Evolutionary conservation across 345 rosid species (phyloP), one percentile per base, ranked within the genome.

Genomic region (Linum tenue): DNA sequence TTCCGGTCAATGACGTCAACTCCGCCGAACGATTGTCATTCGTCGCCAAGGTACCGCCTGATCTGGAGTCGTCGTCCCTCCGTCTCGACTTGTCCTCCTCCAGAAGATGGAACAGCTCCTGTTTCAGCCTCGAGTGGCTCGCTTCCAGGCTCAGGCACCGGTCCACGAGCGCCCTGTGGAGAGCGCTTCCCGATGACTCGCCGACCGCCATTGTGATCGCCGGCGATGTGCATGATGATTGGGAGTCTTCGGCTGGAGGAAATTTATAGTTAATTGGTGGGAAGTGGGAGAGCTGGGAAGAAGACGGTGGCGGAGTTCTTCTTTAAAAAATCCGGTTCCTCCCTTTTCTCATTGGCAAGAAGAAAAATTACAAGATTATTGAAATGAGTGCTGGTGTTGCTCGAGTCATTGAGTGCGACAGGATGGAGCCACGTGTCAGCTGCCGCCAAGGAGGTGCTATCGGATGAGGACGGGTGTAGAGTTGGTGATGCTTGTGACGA

Each of bases 71-170:
- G 6, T 35, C 62, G 62, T 59, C 39, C 53, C 15, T 3, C 11
- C 39, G 5, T 42, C 15, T 66, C 65, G 70, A 77, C 41, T 64
- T 76, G 65, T 48, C 71, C 44, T 79, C 73, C 38, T 59, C 41
- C 69, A 56, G 55, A 31, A 85, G 67, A 64, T 79, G 84, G 31
- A 71, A 69, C 12, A 89, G 68, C 69, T 85, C 85, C 69, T 75
- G 80, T 42, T 78, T 76, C 43, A 89, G 57, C 77, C 75, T 78
- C 62, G 76, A 80, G 39, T 83, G 86, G 71, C 83, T 79, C 59
- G 70, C 82, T 75, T 87, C 91, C 79, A 92, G 76, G 60, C 73
- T 77, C 79, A 11, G 69, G 53, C 87, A 86, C 68, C 95, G 89
- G 59, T 87, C 90, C 77, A 62, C 82, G 77, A 87, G 37, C n/a